These are phyloP conservation scores for Mangifera indica DNA, from an alignment of 345 rosid species.

Conservation along the genomic window DNA sequence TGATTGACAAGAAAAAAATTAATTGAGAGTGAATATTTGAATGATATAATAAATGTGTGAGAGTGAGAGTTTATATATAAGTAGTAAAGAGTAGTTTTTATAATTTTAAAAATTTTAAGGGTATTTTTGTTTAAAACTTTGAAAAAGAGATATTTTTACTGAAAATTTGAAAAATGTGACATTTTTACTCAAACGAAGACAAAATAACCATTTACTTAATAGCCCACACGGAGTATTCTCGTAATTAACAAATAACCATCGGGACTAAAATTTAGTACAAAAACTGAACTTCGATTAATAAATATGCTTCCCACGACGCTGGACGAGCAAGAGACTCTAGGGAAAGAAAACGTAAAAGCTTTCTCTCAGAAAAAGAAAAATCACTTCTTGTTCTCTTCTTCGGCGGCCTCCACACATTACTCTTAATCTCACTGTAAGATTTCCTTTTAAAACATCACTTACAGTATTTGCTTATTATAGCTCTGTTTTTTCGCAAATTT, in stretches of 20 bases:
- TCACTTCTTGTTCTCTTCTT: neutral
- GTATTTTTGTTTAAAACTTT: no score
- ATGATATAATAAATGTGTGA: no score
- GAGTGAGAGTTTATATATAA: no score
- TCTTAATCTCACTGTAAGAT: neutral
- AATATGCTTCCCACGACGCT: neutral
- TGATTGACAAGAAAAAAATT: no score
- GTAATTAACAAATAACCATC: neutral
- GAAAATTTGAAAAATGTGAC: no score
- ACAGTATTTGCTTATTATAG: neutral
- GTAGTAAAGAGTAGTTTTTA: no score
- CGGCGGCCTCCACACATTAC: conserved; percentile 6
- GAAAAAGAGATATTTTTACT: no score
- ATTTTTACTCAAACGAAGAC: no score
- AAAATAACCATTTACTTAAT: no score
- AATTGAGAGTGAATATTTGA: no score
- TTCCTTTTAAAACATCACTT: neutral
- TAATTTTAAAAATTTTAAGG: no score
- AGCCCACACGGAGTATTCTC: no score
- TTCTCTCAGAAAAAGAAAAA: neutral
- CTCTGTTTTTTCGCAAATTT: neutral
- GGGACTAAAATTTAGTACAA: neutral
- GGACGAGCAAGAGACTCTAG: neutral
- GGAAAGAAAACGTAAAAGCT: conserved; percentile 13
- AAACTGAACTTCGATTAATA: neutral